phyloP scores from a whole-genome alignment of 1,284 basidiomycete species.

The Ustilago nuda region DNA sequence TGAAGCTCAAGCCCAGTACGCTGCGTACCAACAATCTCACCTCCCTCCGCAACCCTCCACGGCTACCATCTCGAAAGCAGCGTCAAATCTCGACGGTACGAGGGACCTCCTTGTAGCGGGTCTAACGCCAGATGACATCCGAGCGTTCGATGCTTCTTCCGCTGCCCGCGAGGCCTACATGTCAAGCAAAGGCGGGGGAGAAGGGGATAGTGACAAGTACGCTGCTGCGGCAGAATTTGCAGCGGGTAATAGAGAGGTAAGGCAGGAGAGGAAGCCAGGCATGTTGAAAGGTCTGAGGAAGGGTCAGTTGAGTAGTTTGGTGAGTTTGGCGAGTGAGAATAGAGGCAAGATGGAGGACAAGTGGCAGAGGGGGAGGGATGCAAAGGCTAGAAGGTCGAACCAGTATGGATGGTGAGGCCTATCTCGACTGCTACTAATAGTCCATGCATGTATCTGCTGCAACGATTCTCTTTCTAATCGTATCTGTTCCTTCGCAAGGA shows the following conservation, averaged over 20 bases:
- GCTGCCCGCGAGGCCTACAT: constrained; percentile 46
- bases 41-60: not conserved
- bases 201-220: constrained; percentile 37
- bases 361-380: constrained; percentile 49
- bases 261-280: constrained; percentile 44
- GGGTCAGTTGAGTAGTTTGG: constrained; percentile 62
- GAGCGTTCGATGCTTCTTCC: constrained; percentile 48
- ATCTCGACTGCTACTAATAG: not conserved
- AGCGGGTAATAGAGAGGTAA: constrained; percentile 28
- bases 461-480: not conserved
- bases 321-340: constrained; percentile 60
- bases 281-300: constrained; percentile 50
- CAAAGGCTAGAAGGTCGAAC: constrained; percentile 22
- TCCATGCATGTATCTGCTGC: not conserved
- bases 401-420: constrained; percentile 33
- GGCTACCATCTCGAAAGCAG: constrained; percentile 2
- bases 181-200: not conserved
- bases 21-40: constrained; percentile 39
- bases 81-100: constrained; percentile 43
- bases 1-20: constrained; percentile 60
- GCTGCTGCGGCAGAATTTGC: constrained; percentile 41
- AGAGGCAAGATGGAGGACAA: constrained; percentile 56
- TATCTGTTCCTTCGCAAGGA: not conserved
- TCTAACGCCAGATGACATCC: constrained; percentile 24
- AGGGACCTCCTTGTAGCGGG: constrained; percentile 31